A percentile compares a stretch with the other conserved stretches of the same genome.
These are phyloP conservation scores for Xerocomellus dryophilus DNA, from an alignment of 768 basidiomycete species.

Conservation along the genomic window DNA sequence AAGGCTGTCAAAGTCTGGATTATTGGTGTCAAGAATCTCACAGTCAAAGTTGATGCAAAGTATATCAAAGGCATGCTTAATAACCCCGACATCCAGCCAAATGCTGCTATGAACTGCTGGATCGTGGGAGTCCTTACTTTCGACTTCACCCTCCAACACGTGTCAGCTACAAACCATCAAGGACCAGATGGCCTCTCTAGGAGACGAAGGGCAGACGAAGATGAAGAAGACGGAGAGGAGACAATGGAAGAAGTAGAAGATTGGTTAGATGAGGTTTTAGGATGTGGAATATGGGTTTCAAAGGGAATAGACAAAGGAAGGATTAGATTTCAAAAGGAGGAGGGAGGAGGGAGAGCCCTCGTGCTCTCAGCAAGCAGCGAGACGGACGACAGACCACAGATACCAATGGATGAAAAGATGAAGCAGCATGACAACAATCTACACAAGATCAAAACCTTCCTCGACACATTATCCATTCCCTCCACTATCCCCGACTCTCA, in stretches of 20 bases:
- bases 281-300: slow-evolving; percentile 5
- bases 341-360: neutral
- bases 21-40: slow-evolving; percentile 32
- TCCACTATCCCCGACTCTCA: neutral
- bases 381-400: neutral
- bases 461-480: neutral
- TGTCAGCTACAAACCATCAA: slow-evolving; percentile 22
- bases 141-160: slow-evolving; percentile 32
- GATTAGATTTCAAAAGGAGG: neutral
- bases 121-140: slow-evolving; percentile 29
- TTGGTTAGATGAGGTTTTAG: slow-evolving; percentile 22
- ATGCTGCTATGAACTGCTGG: slow-evolving; percentile 31
- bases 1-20: slow-evolving; percentile 23
- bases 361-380: neutral
- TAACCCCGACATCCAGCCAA: slow-evolving; percentile 34
- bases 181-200: slow-evolving; percentile 34
- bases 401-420: neutral
- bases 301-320: neutral
- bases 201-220: slow-evolving; percentile 11
- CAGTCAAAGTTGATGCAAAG: slow-evolving; percentile 38
- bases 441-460: neutral
- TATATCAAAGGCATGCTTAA: slow-evolving; percentile 42
- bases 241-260: slow-evolving; percentile 8
- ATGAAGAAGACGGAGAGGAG: slow-evolving; percentile 14
- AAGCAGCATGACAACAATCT: neutral